phyloP scores from a whole-genome alignment of 257 asterid species.

The Solanum sitiens region DNA sequence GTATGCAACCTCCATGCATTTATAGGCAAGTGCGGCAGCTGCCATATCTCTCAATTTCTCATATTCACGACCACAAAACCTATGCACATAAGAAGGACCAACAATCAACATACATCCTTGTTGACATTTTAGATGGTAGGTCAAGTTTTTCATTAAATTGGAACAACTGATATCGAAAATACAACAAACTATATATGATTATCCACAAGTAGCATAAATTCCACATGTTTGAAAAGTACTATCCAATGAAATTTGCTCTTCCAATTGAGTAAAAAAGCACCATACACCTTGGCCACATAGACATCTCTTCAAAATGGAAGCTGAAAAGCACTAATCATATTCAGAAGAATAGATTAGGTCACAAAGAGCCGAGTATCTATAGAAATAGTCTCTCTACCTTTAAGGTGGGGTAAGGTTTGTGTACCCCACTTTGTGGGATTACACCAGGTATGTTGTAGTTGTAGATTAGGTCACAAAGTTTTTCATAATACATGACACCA shows the following conservation, averaged over 20 bases:
- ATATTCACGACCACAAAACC: conserved; percentile 12
- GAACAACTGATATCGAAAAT: background rate
- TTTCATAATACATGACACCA: background rate
- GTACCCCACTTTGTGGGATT: background rate
- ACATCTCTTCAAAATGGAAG: background rate
- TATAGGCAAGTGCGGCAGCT: conserved; percentile 17
- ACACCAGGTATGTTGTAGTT: background rate
- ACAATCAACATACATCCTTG: background rate
- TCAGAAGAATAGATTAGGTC: background rate
- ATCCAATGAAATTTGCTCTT: background rate
- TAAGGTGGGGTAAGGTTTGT: background rate
- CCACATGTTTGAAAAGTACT: background rate
- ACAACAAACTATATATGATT: background rate
- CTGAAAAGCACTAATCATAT: background rate
- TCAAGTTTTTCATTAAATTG: background rate
- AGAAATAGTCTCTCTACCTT: background rate
- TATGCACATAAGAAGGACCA: background rate
- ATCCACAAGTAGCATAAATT: background rate
- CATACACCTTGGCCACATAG: background rate
- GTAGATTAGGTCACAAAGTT: background rate
- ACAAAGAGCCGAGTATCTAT: background rate
- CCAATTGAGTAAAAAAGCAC: background rate
- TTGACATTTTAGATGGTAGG: background rate
- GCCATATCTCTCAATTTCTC: conserved; percentile 15
- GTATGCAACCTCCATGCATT: conserved; percentile 15